Evolutionary conservation across 1,284 basidiomycete genomes (phyloP), one percentile per base, ranked within the genome.

Genomic region (Ganoderma sp.): DNA sequence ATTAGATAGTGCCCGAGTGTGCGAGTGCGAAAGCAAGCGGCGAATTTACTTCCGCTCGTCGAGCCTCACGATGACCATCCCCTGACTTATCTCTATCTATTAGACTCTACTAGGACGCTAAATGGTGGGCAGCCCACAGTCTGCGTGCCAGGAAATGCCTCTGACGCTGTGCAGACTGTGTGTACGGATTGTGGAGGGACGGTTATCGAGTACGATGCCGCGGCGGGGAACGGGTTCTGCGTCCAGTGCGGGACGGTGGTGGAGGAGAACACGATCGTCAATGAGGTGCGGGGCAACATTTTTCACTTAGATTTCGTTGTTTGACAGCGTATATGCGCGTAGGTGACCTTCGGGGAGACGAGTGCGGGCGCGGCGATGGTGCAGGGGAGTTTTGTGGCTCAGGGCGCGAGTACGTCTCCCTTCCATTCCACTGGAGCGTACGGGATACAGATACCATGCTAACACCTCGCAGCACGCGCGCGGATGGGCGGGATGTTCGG

Each of bases 341-440:
- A 98, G 78, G 89, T 99, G 69, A 91, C 92, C 0, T 99, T 99
- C 76, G 95, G 95, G 32, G 98, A 99, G 82, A 95, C 94, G 10
- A 89, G 93, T 8, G 89, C 89, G 58, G 98, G 98, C 41, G 95
- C 96, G 14, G 96, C 97, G 0, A 94, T 98, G 83, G 96, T 98
- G 0, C 94, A 97, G 77, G 98, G 98, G 22, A 92, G 94, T 17
- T 98, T 95, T 77, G 94, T 99, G n/a, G 93, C 89, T 0, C 91
- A 95, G 74, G 93, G 95, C 68, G 90, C 96, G 66, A 97, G 97
- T 98, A 76, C 79, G 94, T 88, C 41, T 15, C 52, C 64, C 34
- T 42, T 56, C 28, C 9, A 28, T 17, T 1, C 9, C 7, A 2
- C 10, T 32, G 3, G 3, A 54, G 34, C 7, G 9, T 25, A 10